Conservation (phyloP, 1,284 basidiomycete species). For the Microstroma glucosiphilum region DNA sequence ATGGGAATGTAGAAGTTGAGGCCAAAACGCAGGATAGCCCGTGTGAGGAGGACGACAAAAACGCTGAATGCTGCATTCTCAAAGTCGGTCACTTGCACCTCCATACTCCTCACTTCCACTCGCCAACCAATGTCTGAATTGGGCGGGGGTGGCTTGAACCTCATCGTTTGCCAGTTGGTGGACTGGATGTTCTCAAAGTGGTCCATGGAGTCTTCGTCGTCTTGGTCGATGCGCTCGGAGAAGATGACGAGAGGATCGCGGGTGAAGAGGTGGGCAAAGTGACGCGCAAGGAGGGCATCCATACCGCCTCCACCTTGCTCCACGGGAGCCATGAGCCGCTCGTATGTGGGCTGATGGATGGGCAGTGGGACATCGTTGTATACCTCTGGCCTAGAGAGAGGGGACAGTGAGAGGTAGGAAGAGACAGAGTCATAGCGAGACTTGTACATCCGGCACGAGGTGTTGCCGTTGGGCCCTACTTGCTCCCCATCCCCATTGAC, state of each 20-base stretch:
- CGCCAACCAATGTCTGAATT: constrained; percentile 92
- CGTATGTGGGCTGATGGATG: constrained; percentile 61
- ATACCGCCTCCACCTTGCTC: constrained; percentile 57
- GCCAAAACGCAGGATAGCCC: constrained; percentile 83
- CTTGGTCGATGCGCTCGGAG: constrained; percentile 85
- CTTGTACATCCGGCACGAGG: constrained; percentile 66
- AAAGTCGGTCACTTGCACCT: constrained; percentile 96
- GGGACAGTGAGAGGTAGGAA: constrained; percentile 81
- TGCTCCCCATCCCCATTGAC: constrained; percentile 11
- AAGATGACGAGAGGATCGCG: constrained; percentile 95
- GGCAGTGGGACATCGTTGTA: constrained; percentile 87
- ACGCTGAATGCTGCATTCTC: constrained; percentile 96
- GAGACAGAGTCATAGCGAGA: constrained; percentile 95
- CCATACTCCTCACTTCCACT: constrained; percentile 97
- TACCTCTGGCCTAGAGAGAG: constrained; percentile 71
- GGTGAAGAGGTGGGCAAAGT: constrained; percentile 92
- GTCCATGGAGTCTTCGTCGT: constrained; percentile 78
- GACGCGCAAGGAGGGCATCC: constrained; percentile 78
- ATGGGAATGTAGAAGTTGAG: constrained; percentile 96
- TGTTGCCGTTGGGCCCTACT: constrained; percentile 1
- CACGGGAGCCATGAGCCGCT: constrained; percentile 18
- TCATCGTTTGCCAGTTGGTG: constrained; percentile 98
- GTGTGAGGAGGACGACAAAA: constrained; percentile 86
- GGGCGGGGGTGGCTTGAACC: constrained; percentile 88
- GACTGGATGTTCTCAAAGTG: constrained; percentile 99